phyloP scores from a whole-genome alignment of 257 asterid genomes.

The Solanum dulcamara region DNA sequence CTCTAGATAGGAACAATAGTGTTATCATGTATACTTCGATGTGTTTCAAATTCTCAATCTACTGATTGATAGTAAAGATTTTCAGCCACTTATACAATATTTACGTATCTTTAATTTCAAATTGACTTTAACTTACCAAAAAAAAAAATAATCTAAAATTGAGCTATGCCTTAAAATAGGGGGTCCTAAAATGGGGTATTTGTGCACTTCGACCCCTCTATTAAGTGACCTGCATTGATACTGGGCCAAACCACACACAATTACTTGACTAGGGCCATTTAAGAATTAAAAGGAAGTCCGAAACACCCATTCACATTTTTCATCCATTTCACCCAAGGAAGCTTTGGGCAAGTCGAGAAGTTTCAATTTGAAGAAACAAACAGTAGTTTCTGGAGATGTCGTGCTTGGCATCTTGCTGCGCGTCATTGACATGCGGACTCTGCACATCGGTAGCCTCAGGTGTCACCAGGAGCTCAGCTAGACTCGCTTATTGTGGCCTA shows the following conservation, averaged over 20 bases:
- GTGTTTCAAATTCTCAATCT: no score
- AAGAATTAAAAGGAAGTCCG: not conserved
- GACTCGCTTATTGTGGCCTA: conserved; percentile 74
- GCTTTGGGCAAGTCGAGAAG: no score
- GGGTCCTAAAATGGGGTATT: no score
- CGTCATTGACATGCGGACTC: conserved; percentile 84
- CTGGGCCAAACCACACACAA: not conserved
- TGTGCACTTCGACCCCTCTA: not conserved
- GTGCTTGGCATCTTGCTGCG: conserved; percentile 85
- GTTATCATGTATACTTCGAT: no score
- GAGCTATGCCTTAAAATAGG: no score
- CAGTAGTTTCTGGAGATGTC: conserved; percentile 34
- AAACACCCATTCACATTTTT: not conserved
- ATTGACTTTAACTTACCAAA: not conserved
- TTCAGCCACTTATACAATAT: not conserved
- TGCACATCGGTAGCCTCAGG: conserved; percentile 92
- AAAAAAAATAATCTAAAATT: no score
- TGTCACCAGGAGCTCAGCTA: conserved; percentile 76
- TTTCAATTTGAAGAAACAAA: not conserved
- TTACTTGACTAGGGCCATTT: not conserved
- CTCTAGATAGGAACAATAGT: no score
- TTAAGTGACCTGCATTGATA: not conserved
- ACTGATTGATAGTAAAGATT: no score
- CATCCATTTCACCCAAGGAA: not conserved
- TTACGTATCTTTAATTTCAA: not conserved